Evolutionary conservation across 805 yeast species (phyloP).

Genomic region (Kodamaea sagamina): DNA sequence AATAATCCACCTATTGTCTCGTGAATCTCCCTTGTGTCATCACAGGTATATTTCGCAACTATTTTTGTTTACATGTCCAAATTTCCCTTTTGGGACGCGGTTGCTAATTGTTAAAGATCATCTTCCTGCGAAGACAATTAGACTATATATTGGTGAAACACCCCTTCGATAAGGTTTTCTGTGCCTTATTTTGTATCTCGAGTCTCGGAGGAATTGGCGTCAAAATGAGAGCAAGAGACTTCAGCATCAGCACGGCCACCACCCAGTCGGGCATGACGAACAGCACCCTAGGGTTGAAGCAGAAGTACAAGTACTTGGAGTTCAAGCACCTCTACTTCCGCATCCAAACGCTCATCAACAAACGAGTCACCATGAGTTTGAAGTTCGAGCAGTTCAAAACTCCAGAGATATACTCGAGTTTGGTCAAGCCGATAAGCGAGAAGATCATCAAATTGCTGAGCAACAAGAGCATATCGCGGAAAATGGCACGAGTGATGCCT

Average conservation of each 20-base stretch:
- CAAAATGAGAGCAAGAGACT: conserved; percentile 12
- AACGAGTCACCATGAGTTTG: conserved; percentile 45
- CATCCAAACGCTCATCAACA: conserved; percentile 45
- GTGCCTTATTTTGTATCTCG: conserved; percentile 3
- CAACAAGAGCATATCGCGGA: conserved; percentile 33
- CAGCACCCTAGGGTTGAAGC: conserved; percentile 10
- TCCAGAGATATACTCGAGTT: conserved; percentile 50
- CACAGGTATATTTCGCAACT: not conserved
- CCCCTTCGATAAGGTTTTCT: not conserved
- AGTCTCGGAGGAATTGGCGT: not conserved
- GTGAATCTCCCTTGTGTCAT: not conserved
- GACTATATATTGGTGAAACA: not conserved
- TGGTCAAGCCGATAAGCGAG: conserved; percentile 49
- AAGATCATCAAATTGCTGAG: conserved; percentile 42
- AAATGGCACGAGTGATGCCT: conserved; percentile 33
- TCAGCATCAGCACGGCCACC: conserved; percentile 10
- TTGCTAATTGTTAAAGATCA: conserved; percentile 6
- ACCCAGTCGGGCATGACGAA: conserved; percentile 2
- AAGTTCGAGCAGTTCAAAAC: conserved; percentile 53
- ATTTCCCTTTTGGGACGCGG: conserved; percentile 7
- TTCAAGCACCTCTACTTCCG: conserved; percentile 41
- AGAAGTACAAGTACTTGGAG: conserved; percentile 31
- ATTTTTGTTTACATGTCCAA: conserved; percentile 9
- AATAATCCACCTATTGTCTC: too few relatives aligned
- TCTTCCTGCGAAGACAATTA: too few relatives aligned